These are phyloP conservation scores for Colletotrichum kahawae DNA, from an alignment of 2,329 filamentous ascomycete species.

Conservation along the genomic window DNA sequence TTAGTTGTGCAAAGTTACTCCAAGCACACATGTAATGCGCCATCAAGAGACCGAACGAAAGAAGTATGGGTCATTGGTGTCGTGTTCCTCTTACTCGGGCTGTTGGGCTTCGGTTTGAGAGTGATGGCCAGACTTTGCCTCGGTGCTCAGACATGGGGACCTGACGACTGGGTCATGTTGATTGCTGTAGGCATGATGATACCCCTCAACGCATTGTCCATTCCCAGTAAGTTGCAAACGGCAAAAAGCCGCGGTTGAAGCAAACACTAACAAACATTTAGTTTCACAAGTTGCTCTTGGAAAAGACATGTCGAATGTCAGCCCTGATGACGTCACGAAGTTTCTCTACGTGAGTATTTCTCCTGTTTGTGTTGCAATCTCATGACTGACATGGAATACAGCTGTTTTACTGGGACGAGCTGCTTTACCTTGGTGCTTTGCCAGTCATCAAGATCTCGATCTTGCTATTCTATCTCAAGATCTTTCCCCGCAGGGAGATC, in stretches of 20 bases:
- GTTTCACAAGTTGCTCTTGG: constrained; percentile 35
- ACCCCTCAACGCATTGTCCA: constrained; percentile 3
- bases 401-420: constrained; percentile 32
- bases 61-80: constrained; percentile 30
- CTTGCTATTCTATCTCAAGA: constrained; percentile 35
- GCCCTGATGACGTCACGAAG: constrained; percentile 27
- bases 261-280: constrained; percentile 24
- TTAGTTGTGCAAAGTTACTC: constrained; percentile 26
- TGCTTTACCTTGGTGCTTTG: constrained; percentile 35
- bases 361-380: not conserved
- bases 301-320: constrained; percentile 42
- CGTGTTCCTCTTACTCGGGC: constrained; percentile 30
- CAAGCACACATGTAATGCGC: constrained; percentile 28
- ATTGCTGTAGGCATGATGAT: constrained; percentile 26
- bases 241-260: not conserved
- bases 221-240: not conserved
- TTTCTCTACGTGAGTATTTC: constrained; percentile 32
- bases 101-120: constrained; percentile 33
- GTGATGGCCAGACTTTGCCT: constrained; percentile 30
- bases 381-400: not conserved
- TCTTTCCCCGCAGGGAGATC: constrained; percentile 33
- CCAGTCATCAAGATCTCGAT: constrained; percentile 35
- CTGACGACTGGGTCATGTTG: constrained; percentile 46
- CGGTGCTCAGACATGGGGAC: constrained; percentile 32
- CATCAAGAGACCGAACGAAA: constrained; percentile 28